A percentile compares a stretch with the other conserved stretches of the same genome.
phyloP scores from a whole-genome alignment of 129 eudicot genomes.

The Ambrosia trifida region DNA sequence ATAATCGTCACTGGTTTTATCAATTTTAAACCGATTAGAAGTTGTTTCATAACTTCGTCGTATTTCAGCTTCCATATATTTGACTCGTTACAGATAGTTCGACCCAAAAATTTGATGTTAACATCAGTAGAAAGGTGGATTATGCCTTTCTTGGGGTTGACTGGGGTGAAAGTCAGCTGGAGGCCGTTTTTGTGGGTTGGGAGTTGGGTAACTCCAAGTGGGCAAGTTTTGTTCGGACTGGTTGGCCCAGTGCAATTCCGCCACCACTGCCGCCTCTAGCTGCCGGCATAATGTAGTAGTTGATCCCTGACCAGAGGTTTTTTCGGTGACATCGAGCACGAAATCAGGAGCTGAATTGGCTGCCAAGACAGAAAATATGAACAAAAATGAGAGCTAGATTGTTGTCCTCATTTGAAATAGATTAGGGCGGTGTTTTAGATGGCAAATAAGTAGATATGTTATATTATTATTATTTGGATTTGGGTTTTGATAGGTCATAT shows the following conservation, averaged over 20 bases:
- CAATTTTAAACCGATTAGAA: too few species aligned
- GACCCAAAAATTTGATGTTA: too few species aligned
- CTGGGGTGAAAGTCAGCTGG: slow-evolving; percentile 35
- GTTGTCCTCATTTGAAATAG: slow-evolving; percentile 10
- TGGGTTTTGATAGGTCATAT: too few species aligned
- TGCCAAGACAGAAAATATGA: slow-evolving; percentile 22
- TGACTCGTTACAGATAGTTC: too few species aligned
- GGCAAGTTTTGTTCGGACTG: too few species aligned
- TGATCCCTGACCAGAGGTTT: slow-evolving; percentile 22
- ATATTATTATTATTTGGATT: too few species aligned
- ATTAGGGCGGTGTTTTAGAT: neutral
- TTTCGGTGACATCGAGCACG: slow-evolving; percentile 37
- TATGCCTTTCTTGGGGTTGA: slow-evolving; percentile 28
- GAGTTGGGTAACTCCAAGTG: slow-evolving; percentile 33
- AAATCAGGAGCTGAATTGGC: slow-evolving; percentile 3
- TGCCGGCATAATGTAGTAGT: slow-evolving; percentile 39
- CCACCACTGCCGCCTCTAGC: slow-evolving; percentile 29
- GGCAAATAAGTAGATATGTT: too few species aligned
- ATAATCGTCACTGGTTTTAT: too few species aligned
- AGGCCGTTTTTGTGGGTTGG: slow-evolving; percentile 20
- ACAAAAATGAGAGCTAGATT: slow-evolving; percentile 21
- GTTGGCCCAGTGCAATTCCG: slow-evolving; percentile 28
- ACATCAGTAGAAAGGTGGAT: too few species aligned
- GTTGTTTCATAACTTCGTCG: too few species aligned
- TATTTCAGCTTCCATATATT: too few species aligned